Evolutionary conservation across 2,329 filamentous ascomycete genomes (phyloP), one percentile per base, ranked within the genome.

Genomic region (Calonectria pseudoturangicola): DNA sequence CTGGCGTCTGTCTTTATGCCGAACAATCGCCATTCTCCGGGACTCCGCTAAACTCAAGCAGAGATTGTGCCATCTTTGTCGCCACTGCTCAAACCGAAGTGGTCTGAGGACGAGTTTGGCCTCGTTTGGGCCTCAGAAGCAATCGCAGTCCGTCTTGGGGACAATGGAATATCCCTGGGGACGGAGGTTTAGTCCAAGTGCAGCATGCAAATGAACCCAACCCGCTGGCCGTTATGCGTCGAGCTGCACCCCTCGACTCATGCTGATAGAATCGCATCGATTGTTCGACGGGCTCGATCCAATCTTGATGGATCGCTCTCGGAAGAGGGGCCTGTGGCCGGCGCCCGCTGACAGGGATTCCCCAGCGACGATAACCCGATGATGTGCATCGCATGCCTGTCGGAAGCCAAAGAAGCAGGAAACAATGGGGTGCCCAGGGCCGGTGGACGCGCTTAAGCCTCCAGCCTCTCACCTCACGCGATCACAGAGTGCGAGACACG

Each of bases 281-380:
- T 41, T 45, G 21, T 27, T 21, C 43, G 16, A 27, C 7, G 41
- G 47, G 5, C 27, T 54, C 43, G 68, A 70, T 70, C 62, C 68
- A 66, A 70, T 70, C 68, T 70, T 70, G 68, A 71, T 71, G 45
- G 39, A 62, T 63, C 27, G 36, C 63, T 36, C 25, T 54, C 45
- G 54, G 54, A 45, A 48, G 54, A 48, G 45, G 25, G 54, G n/a
- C 50, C 51, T 50, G 62, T 33, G 41, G 58, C 58, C 4, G 43
- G 28, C 21, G n/a, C 70, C 39, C 54, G 58, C 54, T 33, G 58
- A 50, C 65, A 68, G 70, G 70, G 70, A 68, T 68, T 18, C 39
- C 69, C 69, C 64, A 18, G 64, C 48, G 18, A 68, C 47, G 41
- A 64, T 64, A 54, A 58, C 50, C 51, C 39, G 64, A 71, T 71